phyloP scores from a whole-genome alignment of 225 moss, liverwort and hornwort genomes.

The Asterella californica region DNA sequence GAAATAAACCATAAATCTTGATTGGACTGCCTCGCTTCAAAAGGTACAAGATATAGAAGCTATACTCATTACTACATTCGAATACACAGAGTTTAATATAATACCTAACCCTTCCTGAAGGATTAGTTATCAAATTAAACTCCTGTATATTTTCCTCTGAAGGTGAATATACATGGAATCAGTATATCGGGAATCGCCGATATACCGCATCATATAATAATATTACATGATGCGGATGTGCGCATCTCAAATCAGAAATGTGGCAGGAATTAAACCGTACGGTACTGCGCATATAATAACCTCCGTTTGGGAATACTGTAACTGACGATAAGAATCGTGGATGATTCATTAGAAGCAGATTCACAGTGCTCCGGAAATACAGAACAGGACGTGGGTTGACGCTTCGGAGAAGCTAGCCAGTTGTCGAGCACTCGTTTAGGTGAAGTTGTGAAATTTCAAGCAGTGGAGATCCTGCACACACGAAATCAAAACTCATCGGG shows the following conservation, averaged over 20 bases:
- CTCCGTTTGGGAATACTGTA: background rate
- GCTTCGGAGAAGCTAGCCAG: background rate
- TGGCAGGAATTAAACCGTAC: background rate
- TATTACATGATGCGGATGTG: background rate
- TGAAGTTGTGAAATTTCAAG: background rate
- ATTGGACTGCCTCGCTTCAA: too few relatives aligned
- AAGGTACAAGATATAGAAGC: too few relatives aligned
- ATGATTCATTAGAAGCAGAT: background rate
- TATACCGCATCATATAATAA: too few relatives aligned
- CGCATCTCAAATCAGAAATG: background rate
- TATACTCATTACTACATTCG: too few relatives aligned
- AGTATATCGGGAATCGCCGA: too few relatives aligned
- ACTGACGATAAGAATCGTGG: background rate
- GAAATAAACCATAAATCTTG: too few relatives aligned
- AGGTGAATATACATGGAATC: too few relatives aligned
- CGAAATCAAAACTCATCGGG: background rate
- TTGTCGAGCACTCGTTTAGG: background rate
- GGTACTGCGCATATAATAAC: too few relatives aligned
- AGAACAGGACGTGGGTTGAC: background rate
- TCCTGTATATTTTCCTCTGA: too few relatives aligned
- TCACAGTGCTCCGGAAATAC: background rate
- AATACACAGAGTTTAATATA: too few relatives aligned
- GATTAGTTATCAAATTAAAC: too few relatives aligned
- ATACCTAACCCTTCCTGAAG: too few relatives aligned
- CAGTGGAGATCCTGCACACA: background rate